Conservation (phyloP, 192 early-diverging fungal species). For the Podila clonocystis region DNA sequence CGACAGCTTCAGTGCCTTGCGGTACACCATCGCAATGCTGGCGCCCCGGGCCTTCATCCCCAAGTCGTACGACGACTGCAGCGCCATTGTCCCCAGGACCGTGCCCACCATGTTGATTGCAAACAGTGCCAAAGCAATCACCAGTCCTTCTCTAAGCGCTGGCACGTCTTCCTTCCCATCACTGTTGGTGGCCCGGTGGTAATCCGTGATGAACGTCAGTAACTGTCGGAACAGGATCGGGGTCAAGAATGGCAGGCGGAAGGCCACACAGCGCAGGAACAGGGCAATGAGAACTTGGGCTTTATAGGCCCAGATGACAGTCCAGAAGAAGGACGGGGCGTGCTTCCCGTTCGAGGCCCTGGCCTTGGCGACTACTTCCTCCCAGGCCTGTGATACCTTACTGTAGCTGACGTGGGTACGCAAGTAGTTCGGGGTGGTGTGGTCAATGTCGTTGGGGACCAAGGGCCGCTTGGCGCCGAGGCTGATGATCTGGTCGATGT, state of each 20-base stretch:
- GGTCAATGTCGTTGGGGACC: constrained; percentile 14
- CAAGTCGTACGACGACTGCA: constrained; percentile 55
- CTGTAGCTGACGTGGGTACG: constrained; percentile 17
- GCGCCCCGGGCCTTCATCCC: constrained; percentile 76
- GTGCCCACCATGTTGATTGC: constrained; percentile 9
- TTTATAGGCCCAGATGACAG: constrained; percentile 16
- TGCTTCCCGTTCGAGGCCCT: background rate
- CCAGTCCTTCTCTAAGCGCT: constrained; percentile 12
- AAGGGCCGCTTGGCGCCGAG: constrained; percentile 34
- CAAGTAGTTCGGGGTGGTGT: constrained; percentile 11
- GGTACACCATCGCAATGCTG: constrained; percentile 81
- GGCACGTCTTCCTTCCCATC: background rate
- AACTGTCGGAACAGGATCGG: constrained; percentile 35
- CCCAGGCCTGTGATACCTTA: constrained; percentile 5
- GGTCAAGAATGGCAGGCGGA: constrained; percentile 5
- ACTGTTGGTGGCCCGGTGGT: constrained; percentile 11
- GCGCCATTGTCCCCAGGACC: background rate
- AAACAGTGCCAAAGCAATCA: constrained; percentile 22
- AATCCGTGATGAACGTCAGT: constrained; percentile 27
- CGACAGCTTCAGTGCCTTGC: constrained; percentile 80
- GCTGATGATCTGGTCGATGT: constrained; percentile 19
- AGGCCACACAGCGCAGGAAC: constrained; percentile 11
- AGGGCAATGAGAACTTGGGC: background rate
- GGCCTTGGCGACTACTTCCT: background rate
- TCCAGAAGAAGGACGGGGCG: constrained; percentile 25